Evolutionary conservation across 2,329 filamentous ascomycete genomes (phyloP), one percentile per base, ranked within the genome.

Genomic region (Calonectria hawksworthii): DNA sequence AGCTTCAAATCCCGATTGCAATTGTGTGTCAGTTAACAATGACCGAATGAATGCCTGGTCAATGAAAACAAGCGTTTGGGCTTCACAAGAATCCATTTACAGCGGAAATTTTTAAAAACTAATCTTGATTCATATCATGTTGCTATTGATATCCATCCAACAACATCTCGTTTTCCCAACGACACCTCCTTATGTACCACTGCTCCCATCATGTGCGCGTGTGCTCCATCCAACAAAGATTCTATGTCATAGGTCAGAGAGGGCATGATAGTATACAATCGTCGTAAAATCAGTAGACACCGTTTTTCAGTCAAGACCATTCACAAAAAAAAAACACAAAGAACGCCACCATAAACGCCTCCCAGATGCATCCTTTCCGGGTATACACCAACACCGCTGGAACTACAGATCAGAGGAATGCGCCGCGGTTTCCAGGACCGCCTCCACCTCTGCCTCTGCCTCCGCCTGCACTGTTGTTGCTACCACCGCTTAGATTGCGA

Each of bases 331-430:
- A 63, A 52, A 47, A 28, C 23, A n/a, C 41, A 51, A 38, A 36
- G 68, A 77, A 81, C 79, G 61, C 79, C 79, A n/a, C 59, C 51
- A 28, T 80, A 79, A 70, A 80, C 79, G 72, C 79, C 79, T 70
- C 77, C 65, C 77, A 70, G 59, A 81, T 81, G 78, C 78, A 74
- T 69, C 36, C 47, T 73, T 75, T 51, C 68, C 67, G 64, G 32
- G 72, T 73, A 63, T 65, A 56, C 54, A 64, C 52, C 36, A 63
- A 28, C 36, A 70, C 51, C 28, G 54, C 38, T 65, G 41, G 68
- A 38, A 64, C 26, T 51, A 47, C 41, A 65, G 21, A 38, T 79
- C 65, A 81, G 73, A 78, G 67, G 52, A 78, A 81, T 44, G 79
- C 77, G 16, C 54, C 50, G 14, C 51, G 34, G 23, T 41, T 61